Conservation (phyloP, 2,329 filamentous ascomycete genomes). For the Aureobasidium leucospermi region DNA sequence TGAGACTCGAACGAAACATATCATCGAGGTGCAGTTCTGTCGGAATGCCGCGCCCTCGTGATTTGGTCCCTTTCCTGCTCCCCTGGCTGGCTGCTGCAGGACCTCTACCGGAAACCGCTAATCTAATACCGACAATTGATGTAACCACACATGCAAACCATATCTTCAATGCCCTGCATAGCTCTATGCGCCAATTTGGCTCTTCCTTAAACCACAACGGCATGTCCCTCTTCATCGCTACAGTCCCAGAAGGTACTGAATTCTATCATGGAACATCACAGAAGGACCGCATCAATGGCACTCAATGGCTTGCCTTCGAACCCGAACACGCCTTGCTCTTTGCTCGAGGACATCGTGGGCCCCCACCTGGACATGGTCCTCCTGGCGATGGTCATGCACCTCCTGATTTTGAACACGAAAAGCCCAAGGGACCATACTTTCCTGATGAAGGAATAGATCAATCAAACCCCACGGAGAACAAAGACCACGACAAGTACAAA, state of each 20-base stretch:
- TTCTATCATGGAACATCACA: slow-evolving; percentile 58
- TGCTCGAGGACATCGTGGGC: slow-evolving; percentile 32
- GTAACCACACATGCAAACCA: slow-evolving; percentile 40
- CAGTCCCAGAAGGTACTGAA: slow-evolving; percentile 55
- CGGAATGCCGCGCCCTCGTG: background rate
- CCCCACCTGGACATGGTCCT: background rate
- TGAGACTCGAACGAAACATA: background rate
- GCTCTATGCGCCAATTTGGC: slow-evolving; percentile 67
- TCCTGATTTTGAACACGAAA: background rate
- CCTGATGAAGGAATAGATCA: background rate
- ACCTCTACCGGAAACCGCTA: background rate
- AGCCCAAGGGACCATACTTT: background rate
- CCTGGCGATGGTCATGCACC: background rate
- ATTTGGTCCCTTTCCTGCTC: background rate
- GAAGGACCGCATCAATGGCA: slow-evolving; percentile 41
- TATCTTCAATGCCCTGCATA: slow-evolving; percentile 67
- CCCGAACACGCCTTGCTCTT: slow-evolving; percentile 65
- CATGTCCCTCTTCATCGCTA: slow-evolving; percentile 62
- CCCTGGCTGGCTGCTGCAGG: background rate
- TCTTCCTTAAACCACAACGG: slow-evolving; percentile 69
- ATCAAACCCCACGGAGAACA: too few relatives aligned
- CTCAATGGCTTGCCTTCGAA: slow-evolving; percentile 71
- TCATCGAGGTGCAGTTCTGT: background rate
- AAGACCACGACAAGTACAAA: background rate
- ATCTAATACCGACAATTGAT: background rate